phyloP scores from a whole-genome alignment of 1,139 yeast genomes.

The Casaregolazyma lundiana region DNA sequence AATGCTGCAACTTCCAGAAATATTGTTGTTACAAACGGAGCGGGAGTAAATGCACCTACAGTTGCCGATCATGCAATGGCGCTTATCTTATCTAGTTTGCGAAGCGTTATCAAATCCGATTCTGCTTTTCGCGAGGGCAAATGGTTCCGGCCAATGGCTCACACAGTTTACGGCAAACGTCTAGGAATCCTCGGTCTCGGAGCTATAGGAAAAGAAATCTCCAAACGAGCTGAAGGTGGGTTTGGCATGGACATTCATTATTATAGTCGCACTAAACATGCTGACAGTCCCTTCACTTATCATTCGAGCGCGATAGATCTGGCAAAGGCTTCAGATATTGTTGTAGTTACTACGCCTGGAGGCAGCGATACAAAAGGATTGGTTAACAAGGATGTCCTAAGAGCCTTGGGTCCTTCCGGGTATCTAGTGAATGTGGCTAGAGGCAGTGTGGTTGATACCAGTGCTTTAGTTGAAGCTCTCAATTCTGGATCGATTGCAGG shows the following conservation, averaged over 20 bases:
- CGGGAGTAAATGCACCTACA: constrained; percentile 50
- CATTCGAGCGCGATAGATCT: constrained; percentile 39
- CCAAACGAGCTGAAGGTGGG: constrained; percentile 59
- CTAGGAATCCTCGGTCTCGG: constrained; percentile 77
- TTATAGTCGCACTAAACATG: constrained; percentile 54
- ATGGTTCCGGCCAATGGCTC: constrained; percentile 21
- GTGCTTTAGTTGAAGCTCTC: constrained; percentile 63
- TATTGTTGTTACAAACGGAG: constrained; percentile 55
- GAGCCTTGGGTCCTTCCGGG: constrained; percentile 47
- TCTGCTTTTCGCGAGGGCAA: constrained; percentile 24
- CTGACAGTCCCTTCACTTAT: constrained; percentile 46
- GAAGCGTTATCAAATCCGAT: constrained; percentile 54
- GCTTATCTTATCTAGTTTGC: constrained; percentile 55
- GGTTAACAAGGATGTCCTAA: constrained; percentile 47
- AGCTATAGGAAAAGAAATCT: constrained; percentile 70
- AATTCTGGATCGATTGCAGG: constrained; percentile 60
- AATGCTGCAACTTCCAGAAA: constrained; percentile 29
- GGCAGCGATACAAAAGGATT: constrained; percentile 53
- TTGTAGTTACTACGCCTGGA: constrained; percentile 67
- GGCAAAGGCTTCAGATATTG: constrained; percentile 45
- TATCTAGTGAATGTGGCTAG: constrained; percentile 75
- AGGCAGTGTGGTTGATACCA: constrained; percentile 69
- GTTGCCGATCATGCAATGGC: constrained; percentile 72
- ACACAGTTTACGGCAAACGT: constrained; percentile 56
- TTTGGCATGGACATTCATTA: constrained; percentile 58